Evolutionary conservation across 176 grass and related monocot genomes (phyloP).

Genomic region (Carex littledalei): DNA sequence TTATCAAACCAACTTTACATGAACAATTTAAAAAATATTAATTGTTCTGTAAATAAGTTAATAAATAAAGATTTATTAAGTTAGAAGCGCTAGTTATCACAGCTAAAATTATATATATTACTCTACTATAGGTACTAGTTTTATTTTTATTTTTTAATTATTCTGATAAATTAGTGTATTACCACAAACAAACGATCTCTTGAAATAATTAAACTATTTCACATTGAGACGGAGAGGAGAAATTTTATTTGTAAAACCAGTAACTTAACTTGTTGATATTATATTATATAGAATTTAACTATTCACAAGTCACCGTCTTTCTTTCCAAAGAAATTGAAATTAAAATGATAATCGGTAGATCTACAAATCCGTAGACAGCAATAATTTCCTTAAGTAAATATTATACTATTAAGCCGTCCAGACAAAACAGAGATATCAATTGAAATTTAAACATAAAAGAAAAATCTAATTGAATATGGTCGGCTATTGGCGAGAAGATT

Average conservation of each 20-base stretch:
- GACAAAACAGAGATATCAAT: neutral
- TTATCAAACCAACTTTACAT: too few relatives aligned
- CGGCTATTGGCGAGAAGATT: neutral
- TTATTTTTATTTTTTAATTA: too few relatives aligned
- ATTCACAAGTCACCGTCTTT: neutral
- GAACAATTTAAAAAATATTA: too few relatives aligned
- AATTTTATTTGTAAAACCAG: neutral
- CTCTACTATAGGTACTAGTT: too few relatives aligned
- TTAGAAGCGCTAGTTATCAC: too few relatives aligned
- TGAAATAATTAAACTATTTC: too few relatives aligned
- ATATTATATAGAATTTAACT: neutral
- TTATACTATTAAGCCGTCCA: conserved; percentile 3
- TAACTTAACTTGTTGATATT: neutral
- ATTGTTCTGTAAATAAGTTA: too few relatives aligned
- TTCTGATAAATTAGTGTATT: too few relatives aligned
- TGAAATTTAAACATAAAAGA: neutral
- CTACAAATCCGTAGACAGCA: neutral
- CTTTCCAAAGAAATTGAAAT: neutral
- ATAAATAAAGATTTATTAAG: too few relatives aligned
- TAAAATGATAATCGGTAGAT: neutral
- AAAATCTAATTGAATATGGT: neutral
- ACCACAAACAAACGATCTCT: too few relatives aligned
- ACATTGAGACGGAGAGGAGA: neutral
- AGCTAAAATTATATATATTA: too few relatives aligned
- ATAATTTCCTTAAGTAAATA: neutral